phyloP scores from a whole-genome alignment of 306 rosid genomes.

The Quercus wislizeni region DNA sequence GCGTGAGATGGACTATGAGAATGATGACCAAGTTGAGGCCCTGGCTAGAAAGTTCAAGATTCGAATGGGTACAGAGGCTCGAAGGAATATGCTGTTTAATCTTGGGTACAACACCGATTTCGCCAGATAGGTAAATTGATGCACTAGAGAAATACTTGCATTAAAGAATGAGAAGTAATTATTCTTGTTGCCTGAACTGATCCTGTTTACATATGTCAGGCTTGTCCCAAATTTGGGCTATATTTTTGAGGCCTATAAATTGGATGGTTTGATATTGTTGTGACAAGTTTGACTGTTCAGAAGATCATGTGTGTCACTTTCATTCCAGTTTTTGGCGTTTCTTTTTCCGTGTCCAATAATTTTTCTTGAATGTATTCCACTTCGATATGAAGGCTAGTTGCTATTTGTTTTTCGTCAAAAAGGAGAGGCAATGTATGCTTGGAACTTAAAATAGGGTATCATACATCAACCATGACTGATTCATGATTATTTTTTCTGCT shows the following conservation, averaged over 20 bases:
- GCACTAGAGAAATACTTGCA: not conserved
- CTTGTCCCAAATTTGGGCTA: not conserved
- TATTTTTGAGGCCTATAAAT: not conserved
- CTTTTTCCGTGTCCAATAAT: not conserved
- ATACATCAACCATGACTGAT: conserved; percentile 10
- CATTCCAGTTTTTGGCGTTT: not conserved
- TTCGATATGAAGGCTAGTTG: not conserved
- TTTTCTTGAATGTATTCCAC: not conserved
- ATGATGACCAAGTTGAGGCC: conserved; percentile 50
- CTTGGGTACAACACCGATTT: conserved; percentile 52
- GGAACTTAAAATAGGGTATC: not conserved
- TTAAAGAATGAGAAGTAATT: not conserved
- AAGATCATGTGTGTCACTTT: not conserved
- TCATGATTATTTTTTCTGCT: conserved; percentile 1
- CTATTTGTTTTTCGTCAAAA: not conserved
- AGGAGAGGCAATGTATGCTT: not conserved
- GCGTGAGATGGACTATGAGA: conserved; percentile 74
- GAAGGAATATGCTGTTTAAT: conserved; percentile 62
- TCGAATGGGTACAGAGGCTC: conserved; percentile 52
- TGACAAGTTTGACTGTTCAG: not conserved
- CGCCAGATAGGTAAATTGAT: conserved; percentile 49
- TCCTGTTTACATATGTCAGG: not conserved
- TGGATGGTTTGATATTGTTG: not conserved
- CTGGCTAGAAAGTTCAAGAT: conserved; percentile 44
- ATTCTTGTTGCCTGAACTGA: not conserved